Evolutionary conservation across 1,284 basidiomycete genomes (phyloP).

Genomic region (Ceratobasidium sp.): DNA sequence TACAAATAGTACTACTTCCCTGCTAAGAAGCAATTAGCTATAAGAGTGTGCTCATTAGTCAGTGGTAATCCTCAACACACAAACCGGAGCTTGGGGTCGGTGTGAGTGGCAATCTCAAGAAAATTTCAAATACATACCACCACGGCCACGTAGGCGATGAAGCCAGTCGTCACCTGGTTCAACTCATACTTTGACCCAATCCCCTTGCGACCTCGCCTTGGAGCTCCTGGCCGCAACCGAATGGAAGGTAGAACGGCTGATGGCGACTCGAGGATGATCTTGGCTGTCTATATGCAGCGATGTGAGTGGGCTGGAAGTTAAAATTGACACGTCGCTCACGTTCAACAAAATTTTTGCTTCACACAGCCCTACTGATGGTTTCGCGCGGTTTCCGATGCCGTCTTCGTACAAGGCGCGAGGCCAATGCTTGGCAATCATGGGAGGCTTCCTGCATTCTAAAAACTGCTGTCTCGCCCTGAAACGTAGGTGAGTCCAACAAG

Average conservation of each 20-base stretch:
- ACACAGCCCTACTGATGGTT: neutral
- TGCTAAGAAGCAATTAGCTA: too few species aligned
- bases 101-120: neutral
- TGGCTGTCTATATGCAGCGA: neutral
- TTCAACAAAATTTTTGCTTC: neutral
- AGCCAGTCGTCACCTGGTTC: neutral
- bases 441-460: conserved; percentile 6
- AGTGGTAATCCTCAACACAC: too few species aligned
- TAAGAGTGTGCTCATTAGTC: too few species aligned
- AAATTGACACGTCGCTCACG: neutral
- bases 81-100: neutral
- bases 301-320: neutral
- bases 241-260: neutral
- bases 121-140: conserved; percentile 1
- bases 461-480: conserved; percentile 17
- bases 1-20: too few species aligned
- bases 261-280: neutral
- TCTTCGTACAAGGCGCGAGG: neutral
- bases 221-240: neutral
- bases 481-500: neutral
- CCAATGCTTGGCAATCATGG: neutral
- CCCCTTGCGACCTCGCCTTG: conserved; percentile 5
- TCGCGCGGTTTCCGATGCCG: neutral
- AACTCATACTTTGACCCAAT: conserved; percentile 11
- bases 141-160: conserved; percentile 18